Evolutionary conservation across 805 yeast genomes (phyloP).

Genomic region (Saturnispora serradocipensis): DNA sequence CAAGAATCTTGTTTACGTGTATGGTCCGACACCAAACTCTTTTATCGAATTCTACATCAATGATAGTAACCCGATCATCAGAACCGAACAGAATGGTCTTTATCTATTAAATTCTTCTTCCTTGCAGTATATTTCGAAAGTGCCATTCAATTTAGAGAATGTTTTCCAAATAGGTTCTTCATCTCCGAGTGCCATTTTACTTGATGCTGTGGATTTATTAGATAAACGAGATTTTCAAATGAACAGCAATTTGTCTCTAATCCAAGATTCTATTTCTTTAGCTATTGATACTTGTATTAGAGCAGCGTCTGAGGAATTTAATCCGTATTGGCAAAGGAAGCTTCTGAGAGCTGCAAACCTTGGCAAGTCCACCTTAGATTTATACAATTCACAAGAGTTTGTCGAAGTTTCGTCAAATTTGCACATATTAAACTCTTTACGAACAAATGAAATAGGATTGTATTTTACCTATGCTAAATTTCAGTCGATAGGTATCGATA

Average conservation of each 20-base stretch:
- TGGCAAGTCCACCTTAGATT: conserved; percentile 61
- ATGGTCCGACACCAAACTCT: conserved; percentile 58
- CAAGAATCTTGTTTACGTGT: conserved; percentile 54
- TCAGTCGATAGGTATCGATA: conserved; percentile 42
- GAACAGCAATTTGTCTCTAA: conserved; percentile 57
- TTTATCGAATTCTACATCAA: conserved; percentile 44
- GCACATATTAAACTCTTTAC: conserved; percentile 60
- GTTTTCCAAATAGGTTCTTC: conserved; percentile 79
- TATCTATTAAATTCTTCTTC: conserved; percentile 50
- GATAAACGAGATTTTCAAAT: conserved; percentile 69
- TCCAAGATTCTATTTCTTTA: conserved; percentile 36
- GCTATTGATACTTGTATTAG: conserved; percentile 67
- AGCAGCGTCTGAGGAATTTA: conserved; percentile 74
- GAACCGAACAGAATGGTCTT: conserved; percentile 61
- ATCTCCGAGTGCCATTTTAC: conserved; percentile 68
- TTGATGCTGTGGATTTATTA: conserved; percentile 68
- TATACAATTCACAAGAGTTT: conserved; percentile 51
- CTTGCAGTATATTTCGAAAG: conserved; percentile 56
- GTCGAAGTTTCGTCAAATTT: conserved; percentile 52
- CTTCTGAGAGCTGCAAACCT: conserved; percentile 74
- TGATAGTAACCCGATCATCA: conserved; percentile 32
- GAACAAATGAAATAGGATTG: conserved; percentile 58
- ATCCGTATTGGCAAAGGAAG: conserved; percentile 69
- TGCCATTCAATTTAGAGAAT: conserved; percentile 45
- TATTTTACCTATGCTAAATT: conserved; percentile 56